Evolutionary conservation across 1,139 yeast species (phyloP), one percentile per base, ranked within the genome.

Genomic region (Yamadazyma buinensis): DNA sequence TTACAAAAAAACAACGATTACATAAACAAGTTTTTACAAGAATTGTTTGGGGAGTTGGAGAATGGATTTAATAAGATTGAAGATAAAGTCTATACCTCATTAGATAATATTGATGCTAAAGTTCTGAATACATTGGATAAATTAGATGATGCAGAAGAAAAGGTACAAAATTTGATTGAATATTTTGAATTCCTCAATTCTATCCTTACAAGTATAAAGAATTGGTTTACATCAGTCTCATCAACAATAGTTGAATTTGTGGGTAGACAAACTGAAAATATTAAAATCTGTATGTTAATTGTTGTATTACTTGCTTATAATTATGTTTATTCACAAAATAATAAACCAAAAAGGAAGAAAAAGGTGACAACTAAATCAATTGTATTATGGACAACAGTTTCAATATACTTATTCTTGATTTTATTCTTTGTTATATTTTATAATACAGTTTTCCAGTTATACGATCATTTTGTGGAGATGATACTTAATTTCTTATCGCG

Each of bases 41-140:
- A 38, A 7, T 24, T 43, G 4, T 38, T 41, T 23, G 28, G 15
- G 5, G 38, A 32, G 2, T 22, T 43, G 6, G 40, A 41, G 7
- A 13, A 18, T n/a, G 25, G 36, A 5, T 25, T 39, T 8, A 15
- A 17, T 2, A 27, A 33, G 5, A 23, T 37, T 3, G 43, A 38
- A 24, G 10, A 17, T 4, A 32, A 20, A 15, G 26, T 41, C 7
- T 29, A 30, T 2, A 11, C 19, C 4, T 31, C 29, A 8, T 13
- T 43, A 13, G 27, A 23, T 11, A 13, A 15, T 2, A 30, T 43
- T 3, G 47, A 43, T 14, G 20, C 5, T 2, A 33, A 30, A 15
- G 33, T 31, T 2, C 7, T 23, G 3, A 29, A 23, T 2, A 33
- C 40, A 7, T 28, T 41, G 8, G 22, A 31, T 9, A 35, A 20